Evolutionary conservation across 2,329 filamentous ascomycete genomes (phyloP).

Genomic region (Pseudocercospora eumusae): DNA sequence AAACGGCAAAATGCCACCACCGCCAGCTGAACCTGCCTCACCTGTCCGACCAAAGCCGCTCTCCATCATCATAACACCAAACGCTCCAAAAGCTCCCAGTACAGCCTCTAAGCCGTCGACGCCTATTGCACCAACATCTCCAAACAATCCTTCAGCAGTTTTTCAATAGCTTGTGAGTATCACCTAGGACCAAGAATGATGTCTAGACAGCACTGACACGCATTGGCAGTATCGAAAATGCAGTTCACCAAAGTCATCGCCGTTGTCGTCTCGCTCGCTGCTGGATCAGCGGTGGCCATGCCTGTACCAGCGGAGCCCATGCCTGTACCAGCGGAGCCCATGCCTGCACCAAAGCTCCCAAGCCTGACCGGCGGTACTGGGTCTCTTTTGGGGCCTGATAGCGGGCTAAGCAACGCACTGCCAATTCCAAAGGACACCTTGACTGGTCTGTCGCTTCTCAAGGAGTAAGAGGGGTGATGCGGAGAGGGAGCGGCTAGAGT

Average conservation of each 20-base stretch:
- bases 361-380: background rate
- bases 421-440: background rate
- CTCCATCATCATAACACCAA: conserved; percentile 5
- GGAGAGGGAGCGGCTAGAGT: background rate
- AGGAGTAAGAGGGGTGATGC: background rate
- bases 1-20: background rate
- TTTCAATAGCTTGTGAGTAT: background rate
- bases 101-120: background rate
- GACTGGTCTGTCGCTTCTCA: background rate
- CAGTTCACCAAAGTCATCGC: conserved; percentile 6
- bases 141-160: conserved; percentile 4
- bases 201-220: background rate
- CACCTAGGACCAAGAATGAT: background rate
- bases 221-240: background rate
- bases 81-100: background rate
- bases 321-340: background rate
- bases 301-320: background rate
- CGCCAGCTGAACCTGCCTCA: background rate
- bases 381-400: background rate
- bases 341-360: background rate
- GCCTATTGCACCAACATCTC: conserved; percentile 5
- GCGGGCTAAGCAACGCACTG: background rate
- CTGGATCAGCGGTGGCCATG: background rate
- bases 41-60: conserved; percentile 6
- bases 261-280: conserved; percentile 19